phyloP scores from a whole-genome alignment of 805 yeast species.

The Danielia reshetovae region DNA sequence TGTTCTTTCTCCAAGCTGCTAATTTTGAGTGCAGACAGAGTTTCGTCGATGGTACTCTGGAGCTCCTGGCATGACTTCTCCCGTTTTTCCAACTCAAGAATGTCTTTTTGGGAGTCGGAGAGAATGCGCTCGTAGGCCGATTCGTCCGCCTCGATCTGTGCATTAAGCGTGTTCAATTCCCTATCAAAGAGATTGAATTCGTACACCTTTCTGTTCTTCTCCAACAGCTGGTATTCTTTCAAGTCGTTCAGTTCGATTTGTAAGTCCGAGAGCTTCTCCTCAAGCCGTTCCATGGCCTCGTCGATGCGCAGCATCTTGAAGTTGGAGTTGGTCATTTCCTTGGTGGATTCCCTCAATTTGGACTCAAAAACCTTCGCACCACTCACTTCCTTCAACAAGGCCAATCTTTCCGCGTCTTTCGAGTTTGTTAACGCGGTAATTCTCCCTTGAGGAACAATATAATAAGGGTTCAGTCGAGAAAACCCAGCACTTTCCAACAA shows the following conservation, averaged over 20 bases:
- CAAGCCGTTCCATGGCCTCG: constrained; percentile 66
- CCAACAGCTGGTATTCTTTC: constrained; percentile 62
- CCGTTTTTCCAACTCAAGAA: constrained; percentile 55
- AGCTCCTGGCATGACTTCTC: constrained; percentile 49
- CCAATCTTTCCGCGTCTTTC: constrained; percentile 75
- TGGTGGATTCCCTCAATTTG: constrained; percentile 70
- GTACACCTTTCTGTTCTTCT: constrained; percentile 60
- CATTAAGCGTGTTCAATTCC: constrained; percentile 61
- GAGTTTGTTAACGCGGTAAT: constrained; percentile 87
- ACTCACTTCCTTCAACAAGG: constrained; percentile 82
- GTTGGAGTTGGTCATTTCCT: constrained; percentile 73
- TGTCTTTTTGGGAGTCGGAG: constrained; percentile 49
- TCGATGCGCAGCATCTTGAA: constrained; percentile 68
- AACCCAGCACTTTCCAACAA: constrained; percentile 89
- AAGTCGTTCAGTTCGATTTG: constrained; percentile 77
- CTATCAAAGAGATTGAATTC: constrained; percentile 77
- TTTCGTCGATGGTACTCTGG: constrained; percentile 41
- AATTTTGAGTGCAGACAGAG: constrained; percentile 48
- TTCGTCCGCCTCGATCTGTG: constrained; percentile 59
- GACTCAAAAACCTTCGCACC: constrained; percentile 91
- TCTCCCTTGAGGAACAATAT: constrained; percentile 95
- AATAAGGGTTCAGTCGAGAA: constrained; percentile 85
- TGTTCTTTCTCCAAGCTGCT: constrained; percentile 55
- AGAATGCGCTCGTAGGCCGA: constrained; percentile 49
- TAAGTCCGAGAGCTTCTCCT: constrained; percentile 70